Base-by-base conservation (phyloP, 2,329 filamentous ascomycete genomes). In the Akanthomyces dipterigenus region DNA sequence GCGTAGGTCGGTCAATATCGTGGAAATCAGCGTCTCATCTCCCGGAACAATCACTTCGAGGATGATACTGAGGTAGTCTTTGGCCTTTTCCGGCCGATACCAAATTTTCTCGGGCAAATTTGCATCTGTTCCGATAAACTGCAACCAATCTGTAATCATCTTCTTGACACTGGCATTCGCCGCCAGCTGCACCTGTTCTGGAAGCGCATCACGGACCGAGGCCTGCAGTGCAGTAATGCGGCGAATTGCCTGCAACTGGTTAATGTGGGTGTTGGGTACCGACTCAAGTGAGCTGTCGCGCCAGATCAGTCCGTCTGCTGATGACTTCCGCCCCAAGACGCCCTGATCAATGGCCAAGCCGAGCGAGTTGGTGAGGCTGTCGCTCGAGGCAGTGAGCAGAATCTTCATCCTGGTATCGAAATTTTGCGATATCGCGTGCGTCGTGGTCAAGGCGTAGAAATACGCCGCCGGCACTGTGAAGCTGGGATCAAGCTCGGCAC, bases 331-430 rank as follows among this genome's bases (percentile, higher is more conserved):
- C 8, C 49, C 58, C 12, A 60, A 46, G 5, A 60, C 58, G 22
- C 58, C 58, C 16, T 50, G 22, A 20, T 53, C 48, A 55, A 60
- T 60, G 6, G 58, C 58, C 18, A 55, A 28, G 2, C 22, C 20
- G 14, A 60, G 58, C 7, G 58, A 54, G 22, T 28, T 46, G 8
- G 18, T 38, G 12, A 60, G 58, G 5, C 22, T 46, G n/a, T 53
- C 58, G 9, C 40, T 55, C 22, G 58, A 38, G 22, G 46, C n/a
- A 7, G 58, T 60, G 9, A 60, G 24, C 11, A 60, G 38, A 26
- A 60, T 40, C 40, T 60, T 60, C 40, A 60, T n/a, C n/a, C 58
- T 18, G 3, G 58, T 60, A 14, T 60, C 49, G 48, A 54, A 60
- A 26, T 53, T 31, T 26, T 60, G 58, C 2, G 58, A 54, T 22